phyloP scores from a whole-genome alignment of 148 eudicot species.

The Diospyros lotus region DNA sequence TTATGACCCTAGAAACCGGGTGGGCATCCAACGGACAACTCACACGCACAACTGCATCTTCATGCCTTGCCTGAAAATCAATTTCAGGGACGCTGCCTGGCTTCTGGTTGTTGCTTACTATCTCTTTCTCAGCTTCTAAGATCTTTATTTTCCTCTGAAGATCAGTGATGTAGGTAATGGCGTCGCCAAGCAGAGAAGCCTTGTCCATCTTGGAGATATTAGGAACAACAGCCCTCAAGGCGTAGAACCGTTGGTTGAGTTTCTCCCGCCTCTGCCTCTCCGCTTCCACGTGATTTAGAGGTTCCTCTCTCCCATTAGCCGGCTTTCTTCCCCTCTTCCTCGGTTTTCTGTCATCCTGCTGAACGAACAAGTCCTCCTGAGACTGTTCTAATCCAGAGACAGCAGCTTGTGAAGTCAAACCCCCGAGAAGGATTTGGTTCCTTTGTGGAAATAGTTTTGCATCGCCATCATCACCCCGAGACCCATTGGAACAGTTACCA shows the following conservation, averaged over 20 bases:
- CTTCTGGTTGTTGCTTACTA: constrained; percentile 30
- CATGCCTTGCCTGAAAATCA: constrained; percentile 63
- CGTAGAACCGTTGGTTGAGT: constrained; percentile 93
- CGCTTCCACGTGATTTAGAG: constrained; percentile 85
- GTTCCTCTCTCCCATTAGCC: constrained; percentile 86
- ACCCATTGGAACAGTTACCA: constrained; percentile 75
- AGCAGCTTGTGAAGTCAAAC: constrained; percentile 20
- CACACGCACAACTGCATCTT: constrained; percentile 64
- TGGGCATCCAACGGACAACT: constrained; percentile 74
- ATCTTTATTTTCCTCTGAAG: constrained; percentile 64
- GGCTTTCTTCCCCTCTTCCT: constrained; percentile 90
- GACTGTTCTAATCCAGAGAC: constrained; percentile 27
- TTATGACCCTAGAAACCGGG: constrained; percentile 67
- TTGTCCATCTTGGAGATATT: constrained; percentile 98
- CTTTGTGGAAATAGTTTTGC: constrained; percentile 47
- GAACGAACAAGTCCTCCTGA: constrained; percentile 40
- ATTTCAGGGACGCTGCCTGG: constrained; percentile 36
- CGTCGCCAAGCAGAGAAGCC: constrained; percentile 92
- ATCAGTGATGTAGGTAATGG: constrained; percentile 80
- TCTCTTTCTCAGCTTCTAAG: constrained; percentile 69
- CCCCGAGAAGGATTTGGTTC: constrained; percentile 23
- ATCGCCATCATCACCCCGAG: constrained; percentile 43
- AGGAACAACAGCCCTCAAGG: constrained; percentile 90
- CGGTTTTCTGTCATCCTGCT: constrained; percentile 56
- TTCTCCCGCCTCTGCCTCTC: constrained; percentile 94